Evolutionary conservation across 805 yeast species (phyloP).

Genomic region (Metschnikowia picachoensis): DNA sequence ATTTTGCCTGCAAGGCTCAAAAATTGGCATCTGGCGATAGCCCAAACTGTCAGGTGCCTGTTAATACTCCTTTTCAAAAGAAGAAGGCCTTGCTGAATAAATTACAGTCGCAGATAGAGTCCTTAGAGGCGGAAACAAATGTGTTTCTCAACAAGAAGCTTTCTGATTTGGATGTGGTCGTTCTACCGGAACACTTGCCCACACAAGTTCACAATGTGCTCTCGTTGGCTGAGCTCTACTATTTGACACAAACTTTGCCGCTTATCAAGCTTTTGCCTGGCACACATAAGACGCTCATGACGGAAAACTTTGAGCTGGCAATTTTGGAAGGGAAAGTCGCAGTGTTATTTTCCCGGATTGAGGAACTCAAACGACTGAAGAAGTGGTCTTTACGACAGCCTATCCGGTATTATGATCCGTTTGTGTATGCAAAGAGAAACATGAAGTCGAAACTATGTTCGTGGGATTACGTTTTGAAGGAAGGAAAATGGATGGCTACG

Average conservation of each 20-base stretch:
- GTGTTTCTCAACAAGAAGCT: conserved; percentile 24
- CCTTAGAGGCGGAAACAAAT: conserved; percentile 21
- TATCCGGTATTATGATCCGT: conserved; percentile 64
- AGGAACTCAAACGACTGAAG: conserved; percentile 80
- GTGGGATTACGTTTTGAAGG: conserved; percentile 72
- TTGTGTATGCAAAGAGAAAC: conserved; percentile 23
- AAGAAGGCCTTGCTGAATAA: conserved; percentile 4
- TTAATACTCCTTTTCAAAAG: background rate
- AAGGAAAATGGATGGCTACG: conserved; percentile 78
- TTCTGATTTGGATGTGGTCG: conserved; percentile 32
- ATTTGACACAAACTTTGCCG: conserved; percentile 85
- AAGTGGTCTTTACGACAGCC: conserved; percentile 94
- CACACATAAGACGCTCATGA: conserved; percentile 80
- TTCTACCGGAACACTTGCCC: conserved; percentile 42
- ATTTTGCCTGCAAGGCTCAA: conserved; percentile 5
- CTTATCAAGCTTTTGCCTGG: conserved; percentile 75
- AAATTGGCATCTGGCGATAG: conserved; percentile 3
- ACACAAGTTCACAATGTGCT: conserved; percentile 37
- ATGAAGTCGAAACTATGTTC: conserved; percentile 44
- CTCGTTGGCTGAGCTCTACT: conserved; percentile 81
- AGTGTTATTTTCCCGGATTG: conserved; percentile 85
- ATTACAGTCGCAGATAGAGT: conserved; percentile 20
- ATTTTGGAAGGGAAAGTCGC: conserved; percentile 87
- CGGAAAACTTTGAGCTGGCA: conserved; percentile 82
- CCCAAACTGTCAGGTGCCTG: conserved; percentile 12